Evolutionary conservation across 2,329 filamentous ascomycete genomes (phyloP).

Genomic region (Scopulariopsis brevicaulis): DNA sequence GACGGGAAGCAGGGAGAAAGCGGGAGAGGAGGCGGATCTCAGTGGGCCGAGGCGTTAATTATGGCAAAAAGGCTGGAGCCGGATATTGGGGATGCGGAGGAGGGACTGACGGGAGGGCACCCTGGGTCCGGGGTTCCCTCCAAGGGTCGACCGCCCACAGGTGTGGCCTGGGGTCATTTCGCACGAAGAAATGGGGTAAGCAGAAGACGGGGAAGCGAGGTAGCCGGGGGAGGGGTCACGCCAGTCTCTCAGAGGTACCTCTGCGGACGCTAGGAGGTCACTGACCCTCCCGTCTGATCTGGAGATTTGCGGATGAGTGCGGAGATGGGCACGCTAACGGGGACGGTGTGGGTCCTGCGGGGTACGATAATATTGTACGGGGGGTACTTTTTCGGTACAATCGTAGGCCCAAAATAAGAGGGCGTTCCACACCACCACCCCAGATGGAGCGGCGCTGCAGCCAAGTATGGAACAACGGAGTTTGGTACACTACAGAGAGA

Average conservation of each 20-base stretch:
- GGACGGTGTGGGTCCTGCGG: background rate
- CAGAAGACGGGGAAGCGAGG: background rate
- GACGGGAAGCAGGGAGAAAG: background rate
- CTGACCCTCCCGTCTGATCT: background rate
- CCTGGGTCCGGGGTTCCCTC: background rate
- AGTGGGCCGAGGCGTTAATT: constrained; percentile 4
- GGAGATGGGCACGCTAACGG: background rate
- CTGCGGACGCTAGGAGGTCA: background rate
- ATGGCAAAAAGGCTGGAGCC: constrained; percentile 2
- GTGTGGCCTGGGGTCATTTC: background rate
- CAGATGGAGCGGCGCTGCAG: background rate
- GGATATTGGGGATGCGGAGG: constrained; percentile 2
- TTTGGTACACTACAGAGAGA: background rate
- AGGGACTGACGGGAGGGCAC: background rate
- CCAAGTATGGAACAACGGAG: background rate
- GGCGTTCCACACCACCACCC: background rate
- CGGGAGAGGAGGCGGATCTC: background rate
- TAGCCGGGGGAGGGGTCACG: background rate
- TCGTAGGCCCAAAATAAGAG: background rate
- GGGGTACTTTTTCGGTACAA: background rate
- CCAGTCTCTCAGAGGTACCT: background rate
- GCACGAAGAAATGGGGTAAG: background rate
- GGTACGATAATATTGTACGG: background rate
- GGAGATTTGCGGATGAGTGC: background rate
- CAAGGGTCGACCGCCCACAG: background rate